Base-by-base conservation (phyloP, 495 filamentous ascomycete species). In the Stereocaulon alpinum region DNA sequence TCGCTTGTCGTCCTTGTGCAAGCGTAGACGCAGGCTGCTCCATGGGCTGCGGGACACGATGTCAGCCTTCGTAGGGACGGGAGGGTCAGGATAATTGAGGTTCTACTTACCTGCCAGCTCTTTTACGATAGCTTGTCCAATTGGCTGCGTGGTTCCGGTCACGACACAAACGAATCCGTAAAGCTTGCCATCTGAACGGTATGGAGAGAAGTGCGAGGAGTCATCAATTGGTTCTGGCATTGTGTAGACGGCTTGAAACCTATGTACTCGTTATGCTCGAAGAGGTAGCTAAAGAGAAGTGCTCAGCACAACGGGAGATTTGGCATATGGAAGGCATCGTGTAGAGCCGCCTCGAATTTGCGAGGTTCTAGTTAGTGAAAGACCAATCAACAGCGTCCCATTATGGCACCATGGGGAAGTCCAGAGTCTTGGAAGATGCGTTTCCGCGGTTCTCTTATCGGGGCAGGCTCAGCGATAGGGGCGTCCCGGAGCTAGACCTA, bases 161-260 rank as follows among this genome's bases (percentile, higher is more conserved):
- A 84, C 81, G 6, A 84, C 77, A 63, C 81, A 84, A 30, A 84
- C 77, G 60, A 84, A 83, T 49, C 81, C 81, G 68, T 83, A 80
- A 77, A 84, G 72, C 64, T 84, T 84, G 40, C 80, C 81, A 67
- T 84, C 80, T 20, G 74, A 56, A 49, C 80, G 68, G 65, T 83
- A 84, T 0, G 81, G 81, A 30, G 76, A 81, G 61, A 84, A 84
- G 58, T 55, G 65, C 30, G 63, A 63, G 27, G 59, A 48, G 5
- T 79, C 72, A 42, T 74, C 77, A 29, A 73, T 70, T 24, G 70
- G 66, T 59, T 74, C 47, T 4, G 62, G 40, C 62, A 63, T 63
- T 18, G 30, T 32, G 24, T 11, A 30, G 1, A 50, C 1, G 30
- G 6, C 11, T 14, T 32, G n/a, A 12, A 11, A 7, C 15, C 24